These are phyloP conservation scores for Penicillium psychrosexuale DNA, from an alignment of 2,329 filamentous ascomycete genomes.

Conservation along the genomic window DNA sequence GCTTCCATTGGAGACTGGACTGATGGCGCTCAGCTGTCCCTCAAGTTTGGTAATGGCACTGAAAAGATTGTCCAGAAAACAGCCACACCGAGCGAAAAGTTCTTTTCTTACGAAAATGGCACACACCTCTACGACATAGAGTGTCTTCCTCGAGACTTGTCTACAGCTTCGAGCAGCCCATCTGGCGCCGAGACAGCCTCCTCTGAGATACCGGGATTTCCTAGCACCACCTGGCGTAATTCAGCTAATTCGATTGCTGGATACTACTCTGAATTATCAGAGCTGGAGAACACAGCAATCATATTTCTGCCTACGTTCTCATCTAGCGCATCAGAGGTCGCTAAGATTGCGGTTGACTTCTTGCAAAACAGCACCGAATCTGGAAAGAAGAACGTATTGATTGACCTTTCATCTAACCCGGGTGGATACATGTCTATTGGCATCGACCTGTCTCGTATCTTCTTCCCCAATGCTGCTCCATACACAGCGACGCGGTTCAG, in stretches of 20 bases:
- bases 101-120: constrained; percentile 22
- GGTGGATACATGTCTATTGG: constrained; percentile 54
- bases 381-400: constrained; percentile 60
- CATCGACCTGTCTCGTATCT: constrained; percentile 52
- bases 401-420: constrained; percentile 61
- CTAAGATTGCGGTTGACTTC: constrained; percentile 23
- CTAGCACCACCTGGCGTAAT: constrained; percentile 20
- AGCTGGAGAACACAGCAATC: constrained; percentile 46
- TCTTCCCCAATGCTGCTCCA: constrained; percentile 49
- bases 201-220: constrained; percentile 17
- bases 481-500: constrained; percentile 50
- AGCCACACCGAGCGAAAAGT: constrained; percentile 19
- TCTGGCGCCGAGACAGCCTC: constrained; percentile 20
- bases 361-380: constrained; percentile 29
- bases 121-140: constrained; percentile 17
- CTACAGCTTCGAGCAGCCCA: constrained; percentile 6
- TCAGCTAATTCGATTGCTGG: constrained; percentile 38
- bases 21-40: constrained; percentile 15
- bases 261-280: constrained; percentile 45
- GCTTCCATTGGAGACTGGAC: constrained; percentile 19
- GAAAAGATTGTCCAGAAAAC: constrained; percentile 15
- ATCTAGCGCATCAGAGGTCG: constrained; percentile 18
- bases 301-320: constrained; percentile 37
- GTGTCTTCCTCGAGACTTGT: constrained; percentile 20
- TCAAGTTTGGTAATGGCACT: constrained; percentile 23